Conservation (phyloP, 139 green algal genomes). For the Tetraselmis chui region DNA sequence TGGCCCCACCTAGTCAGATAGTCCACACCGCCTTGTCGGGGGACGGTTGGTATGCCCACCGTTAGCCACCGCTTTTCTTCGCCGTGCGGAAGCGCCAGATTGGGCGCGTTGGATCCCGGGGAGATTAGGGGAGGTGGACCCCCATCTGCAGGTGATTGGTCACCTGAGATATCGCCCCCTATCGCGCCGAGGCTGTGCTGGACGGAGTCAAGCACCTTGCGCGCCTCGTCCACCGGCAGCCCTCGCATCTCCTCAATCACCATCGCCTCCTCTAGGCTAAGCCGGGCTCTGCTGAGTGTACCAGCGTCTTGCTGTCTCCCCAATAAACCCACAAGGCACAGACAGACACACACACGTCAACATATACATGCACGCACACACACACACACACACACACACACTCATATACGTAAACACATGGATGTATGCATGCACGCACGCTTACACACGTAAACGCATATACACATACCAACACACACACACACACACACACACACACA, state of each 20-base stretch:
- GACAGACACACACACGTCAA: too few relatives aligned
- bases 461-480: not conserved
- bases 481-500: too few relatives aligned
- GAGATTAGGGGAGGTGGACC: too few relatives aligned
- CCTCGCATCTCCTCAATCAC: not conserved
- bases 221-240: not conserved
- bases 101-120: not conserved
- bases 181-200: not conserved
- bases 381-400: not conserved
- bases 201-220: not conserved
- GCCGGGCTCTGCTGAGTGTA: not conserved
- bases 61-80: slow-evolving; percentile 24
- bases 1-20: slow-evolving; percentile 15
- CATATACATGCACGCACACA: not conserved
- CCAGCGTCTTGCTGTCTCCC: not conserved
- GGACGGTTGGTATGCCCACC: slow-evolving; percentile 30
- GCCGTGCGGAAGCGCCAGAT: too few relatives aligned
- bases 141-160: too few relatives aligned
- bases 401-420: not conserved
- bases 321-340: too few relatives aligned
- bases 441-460: not conserved
- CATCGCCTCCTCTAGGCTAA: not conserved
- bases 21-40: slow-evolving; percentile 5
- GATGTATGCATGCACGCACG: too few relatives aligned
- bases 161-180: too few relatives aligned